Evolutionary conservation across 768 basidiomycete genomes (phyloP), one percentile per base, ranked within the genome.

Genomic region (Russula compacta): DNA sequence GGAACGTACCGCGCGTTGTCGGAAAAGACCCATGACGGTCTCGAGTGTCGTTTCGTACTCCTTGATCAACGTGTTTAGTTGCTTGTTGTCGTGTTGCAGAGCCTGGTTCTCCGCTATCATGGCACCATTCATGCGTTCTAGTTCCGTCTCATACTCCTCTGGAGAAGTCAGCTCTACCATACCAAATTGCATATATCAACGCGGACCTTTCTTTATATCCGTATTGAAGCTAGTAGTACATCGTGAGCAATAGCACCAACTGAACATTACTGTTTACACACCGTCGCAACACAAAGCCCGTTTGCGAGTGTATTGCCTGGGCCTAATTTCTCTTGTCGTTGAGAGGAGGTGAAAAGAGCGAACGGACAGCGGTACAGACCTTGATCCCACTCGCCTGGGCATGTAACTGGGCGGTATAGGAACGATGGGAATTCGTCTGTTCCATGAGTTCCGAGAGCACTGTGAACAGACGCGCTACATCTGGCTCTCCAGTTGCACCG

Each of bases 41-140:
- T 99, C 97, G 36, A 99, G 76, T 0, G 95, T 98, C 69, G 92
- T 89, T 71, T 99, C 97, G 69, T 97, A 98, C 71, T 99, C 97
- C 68, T 94, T 94, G 68, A 98, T 86, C 56, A 99, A 77, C 6
- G 81, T 76, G 65, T 87, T 90, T 36, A 99, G 79, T 67, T 98
- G 95, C 71, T 97, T 95, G 78, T 98, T 99, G 75, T 98, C 97
- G 67, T 95, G 83, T 68, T 90, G 83, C 46, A 99, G 76, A 6
- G 76, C 74, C 67, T 89, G 86, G 71, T 98, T 99, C 72, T 99
- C 95, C 24, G 81, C 74, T 5, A 81, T 75, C 68, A 98, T 86
- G 51, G 83, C 78, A 4, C 79, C 73, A 65, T 94, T 95, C 86
- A 97, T 92, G 48, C 83, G 82, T 69, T 98, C 94, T 21, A 99